phyloP scores from a whole-genome alignment of 2,329 filamentous ascomycete species.

The Fusarium drepaniforme region DNA sequence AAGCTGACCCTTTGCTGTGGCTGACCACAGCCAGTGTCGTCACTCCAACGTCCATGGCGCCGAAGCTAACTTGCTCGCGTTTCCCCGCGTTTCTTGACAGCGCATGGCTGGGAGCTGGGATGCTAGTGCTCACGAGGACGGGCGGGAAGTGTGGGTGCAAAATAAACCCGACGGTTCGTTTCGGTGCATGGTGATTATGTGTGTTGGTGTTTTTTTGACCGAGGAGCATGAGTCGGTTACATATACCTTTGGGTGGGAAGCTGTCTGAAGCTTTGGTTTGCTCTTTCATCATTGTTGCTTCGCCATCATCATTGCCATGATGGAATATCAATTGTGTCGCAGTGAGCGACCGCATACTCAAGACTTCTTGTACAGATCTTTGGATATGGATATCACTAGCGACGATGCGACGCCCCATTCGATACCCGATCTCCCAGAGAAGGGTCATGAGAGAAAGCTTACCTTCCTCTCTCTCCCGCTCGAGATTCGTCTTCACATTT shows the following conservation, averaged over 20 bases:
- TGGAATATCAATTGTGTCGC: slow-evolving; percentile 31
- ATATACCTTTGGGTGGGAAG: slow-evolving; percentile 22
- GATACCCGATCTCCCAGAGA: slow-evolving; percentile 12
- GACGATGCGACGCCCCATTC: slow-evolving; percentile 13
- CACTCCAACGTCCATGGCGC: slow-evolving; percentile 29
- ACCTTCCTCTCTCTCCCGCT: slow-evolving; percentile 52
- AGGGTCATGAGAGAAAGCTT: slow-evolving; percentile 3
- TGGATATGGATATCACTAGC: slow-evolving; percentile 14
- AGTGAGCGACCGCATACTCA: slow-evolving; percentile 14
- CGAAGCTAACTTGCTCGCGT: slow-evolving; percentile 6
- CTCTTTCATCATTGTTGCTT: background rate
- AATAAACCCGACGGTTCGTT: slow-evolving; percentile 7
- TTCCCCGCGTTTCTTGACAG: slow-evolving; percentile 35
- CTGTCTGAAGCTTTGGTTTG: background rate
- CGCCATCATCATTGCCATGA: background rate
- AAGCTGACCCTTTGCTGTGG: background rate
- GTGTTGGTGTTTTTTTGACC: slow-evolving; percentile 18
- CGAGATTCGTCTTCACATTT: slow-evolving; percentile 62
- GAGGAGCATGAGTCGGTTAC: slow-evolving; percentile 3
- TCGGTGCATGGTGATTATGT: background rate
- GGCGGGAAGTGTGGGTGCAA: background rate
- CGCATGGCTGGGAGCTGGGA: slow-evolving; percentile 19
- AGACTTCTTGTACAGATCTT: background rate
- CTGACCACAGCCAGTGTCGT: slow-evolving; percentile 29
- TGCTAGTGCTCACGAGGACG: slow-evolving; percentile 29